Conservation (phyloP, 2,329 filamentous ascomycete species). For the Aspergillus udagawae region DNA sequence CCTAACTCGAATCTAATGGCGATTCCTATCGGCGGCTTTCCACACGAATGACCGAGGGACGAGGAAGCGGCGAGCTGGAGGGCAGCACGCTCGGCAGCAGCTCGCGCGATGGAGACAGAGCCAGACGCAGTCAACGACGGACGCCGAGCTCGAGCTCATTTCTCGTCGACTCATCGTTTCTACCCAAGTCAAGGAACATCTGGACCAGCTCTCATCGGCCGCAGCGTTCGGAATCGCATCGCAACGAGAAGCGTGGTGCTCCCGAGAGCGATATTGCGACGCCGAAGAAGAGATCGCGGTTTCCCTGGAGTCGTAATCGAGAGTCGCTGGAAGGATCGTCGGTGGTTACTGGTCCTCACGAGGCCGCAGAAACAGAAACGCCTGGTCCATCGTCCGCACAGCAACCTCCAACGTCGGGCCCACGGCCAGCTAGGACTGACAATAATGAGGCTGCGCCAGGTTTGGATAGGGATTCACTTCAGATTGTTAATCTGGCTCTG, state of each 20-base stretch:
- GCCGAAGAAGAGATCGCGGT: slow-evolving; percentile 30
- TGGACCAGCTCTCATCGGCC: slow-evolving; percentile 21
- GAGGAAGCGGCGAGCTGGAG: slow-evolving; percentile 31
- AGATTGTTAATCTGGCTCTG: slow-evolving; percentile 90
- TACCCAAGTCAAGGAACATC: slow-evolving; percentile 25
- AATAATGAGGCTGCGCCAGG: slow-evolving; percentile 25
- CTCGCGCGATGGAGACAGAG: slow-evolving; percentile 32
- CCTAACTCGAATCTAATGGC: slow-evolving; percentile 13
- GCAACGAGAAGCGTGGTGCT: slow-evolving; percentile 39
- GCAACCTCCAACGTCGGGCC: slow-evolving; percentile 12
- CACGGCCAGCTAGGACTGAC: slow-evolving; percentile 7
- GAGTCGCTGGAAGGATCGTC: slow-evolving; percentile 29
- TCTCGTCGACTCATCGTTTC: slow-evolving; percentile 42
- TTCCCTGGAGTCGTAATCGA: slow-evolving; percentile 32
- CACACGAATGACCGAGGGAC: slow-evolving; percentile 25
- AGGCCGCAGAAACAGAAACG: slow-evolving; percentile 7
- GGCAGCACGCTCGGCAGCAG: slow-evolving; percentile 35
- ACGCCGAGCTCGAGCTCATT: slow-evolving; percentile 39
- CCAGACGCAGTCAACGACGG: slow-evolving; percentile 22
- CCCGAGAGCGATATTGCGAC: slow-evolving; percentile 28
- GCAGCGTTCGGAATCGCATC: slow-evolving; percentile 25
- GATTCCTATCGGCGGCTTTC: slow-evolving; percentile 13
- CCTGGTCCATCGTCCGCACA: slow-evolving; percentile 10
- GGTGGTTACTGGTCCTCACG: slow-evolving; percentile 13
- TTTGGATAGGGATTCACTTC: slow-evolving; percentile 71